Base-by-base conservation (phyloP, 1,284 basidiomycete species). In the Polyporus tsugae region DNA sequence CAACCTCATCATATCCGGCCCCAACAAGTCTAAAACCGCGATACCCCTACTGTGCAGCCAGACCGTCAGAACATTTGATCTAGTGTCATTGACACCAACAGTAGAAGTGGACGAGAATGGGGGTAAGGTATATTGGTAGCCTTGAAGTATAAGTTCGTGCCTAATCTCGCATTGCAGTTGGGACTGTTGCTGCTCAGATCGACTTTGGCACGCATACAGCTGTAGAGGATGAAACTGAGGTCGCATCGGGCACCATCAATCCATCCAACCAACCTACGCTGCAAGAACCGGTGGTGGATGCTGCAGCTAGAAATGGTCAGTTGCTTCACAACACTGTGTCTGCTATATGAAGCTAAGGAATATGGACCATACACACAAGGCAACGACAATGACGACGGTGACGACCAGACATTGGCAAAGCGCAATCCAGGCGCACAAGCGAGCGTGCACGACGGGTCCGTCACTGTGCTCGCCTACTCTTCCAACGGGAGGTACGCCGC, bases 391-490 rank as follows among this genome's bases (percentile, higher is more conserved):
- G 63, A 49, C 7, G 44, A 19, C 7, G 52, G 15, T 4, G 42
- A 55, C 11, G 63, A 53, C 9, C 11, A 33, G 17, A 10, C 17
- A 6, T 3, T 2, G 1, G 19, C 36, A 29, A 64, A 38, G 42
- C 49, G 29, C 35, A 22, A 46, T n/a, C 29, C 22, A 6, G 67
- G 49, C 3, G 52, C 52, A 2, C 60, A 63, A 11, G 39, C 66
- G 22, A 64, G 52, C 36, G 52, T 53, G 4, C 73, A 75, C 35
- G 68, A 64, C 13, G 70, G 72, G 15, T 62, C 65, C 15, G 67
- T 77, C 22, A 68, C 62, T 7, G 60, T 73, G 6, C 60, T 76
- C 22, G 73, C 70, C 0, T 77, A 74, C 69, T 75, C 75, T 1
- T 64, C 68, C 2, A 61, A 74, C 65, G 77, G 76, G 25, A 62